Evolutionary conservation across 2,329 filamentous ascomycete genomes (phyloP), one percentile per base, ranked within the genome.

Genomic region (Mycocentrospora acerina): DNA sequence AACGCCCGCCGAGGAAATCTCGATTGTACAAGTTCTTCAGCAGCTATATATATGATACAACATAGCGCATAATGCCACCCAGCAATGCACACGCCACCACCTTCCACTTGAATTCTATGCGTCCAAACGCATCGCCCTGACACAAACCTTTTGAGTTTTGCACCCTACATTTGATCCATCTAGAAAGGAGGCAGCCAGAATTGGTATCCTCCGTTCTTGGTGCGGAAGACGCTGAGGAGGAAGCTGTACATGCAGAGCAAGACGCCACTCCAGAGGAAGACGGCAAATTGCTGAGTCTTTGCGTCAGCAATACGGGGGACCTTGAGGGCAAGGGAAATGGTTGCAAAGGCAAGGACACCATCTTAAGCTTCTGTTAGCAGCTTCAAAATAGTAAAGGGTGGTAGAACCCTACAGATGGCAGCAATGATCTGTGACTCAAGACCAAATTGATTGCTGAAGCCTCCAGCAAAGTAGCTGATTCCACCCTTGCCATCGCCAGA

Each of bases 361-460:
- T 87, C 87, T 22, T 86, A 6, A 5, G 9, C 5, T 6, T 22
- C 19, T 5, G 19, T 22, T 22, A 22, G 19, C 19, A 22, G 19
- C 5, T 22, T 5, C 9, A 6, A 9, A 5, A 22, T 22, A 6
- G 5, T 22, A 9, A 22, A 22, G 9, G 5, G 19, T 5, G 5
- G 9, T 22, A 9, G 19, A 6, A 9, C 5, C 19, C 96, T 91
- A 97, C 19, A 22, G 48, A 97, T 83, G 22, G 87, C 89, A 44
- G 90, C 93, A 36, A 98, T 73, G 50, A 98, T 91, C 71, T 98
- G 93, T 2, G 91, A 95, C 72, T 98, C 93, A 55, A 98, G 75
- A 11, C 93, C 93, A 59, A 85, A 90, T 66, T 98, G 93, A 66
- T 83, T 95, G 68, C 91, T 89, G 71, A 98, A 98, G 1, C 93